These are phyloP conservation scores for Lentinula boryana DNA, from an alignment of 768 basidiomycete species.

Conservation along the genomic window DNA sequence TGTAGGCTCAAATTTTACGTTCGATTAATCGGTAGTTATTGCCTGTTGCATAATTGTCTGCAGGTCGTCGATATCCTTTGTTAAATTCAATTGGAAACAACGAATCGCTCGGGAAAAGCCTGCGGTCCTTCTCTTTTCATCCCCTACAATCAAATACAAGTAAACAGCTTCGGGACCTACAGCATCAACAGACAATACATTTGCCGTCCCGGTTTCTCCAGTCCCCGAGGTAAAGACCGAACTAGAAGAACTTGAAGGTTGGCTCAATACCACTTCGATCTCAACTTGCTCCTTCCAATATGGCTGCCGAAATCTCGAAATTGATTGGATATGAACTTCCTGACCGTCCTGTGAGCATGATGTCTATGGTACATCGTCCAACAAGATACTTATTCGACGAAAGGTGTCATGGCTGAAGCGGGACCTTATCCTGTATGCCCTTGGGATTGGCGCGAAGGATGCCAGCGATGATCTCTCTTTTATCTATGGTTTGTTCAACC, in stretches of 20 bases:
- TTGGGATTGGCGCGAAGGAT: conserved; percentile 76
- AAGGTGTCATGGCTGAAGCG: conserved; percentile 84
- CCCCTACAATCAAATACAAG: too few species aligned
- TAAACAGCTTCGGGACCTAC: too few species aligned
- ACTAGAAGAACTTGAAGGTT: background rate
- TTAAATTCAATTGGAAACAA: too few species aligned
- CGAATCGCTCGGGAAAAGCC: too few species aligned
- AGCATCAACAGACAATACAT: too few species aligned
- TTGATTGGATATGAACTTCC: conserved; percentile 55
- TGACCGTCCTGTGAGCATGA: conserved; percentile 45
- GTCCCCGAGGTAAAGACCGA: conserved; percentile 1
- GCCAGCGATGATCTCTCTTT: conserved; percentile 51
- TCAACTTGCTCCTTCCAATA: conserved; percentile 14
- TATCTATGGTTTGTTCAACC: conserved; percentile 54
- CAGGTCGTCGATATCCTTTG: too few species aligned
- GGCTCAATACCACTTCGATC: background rate
- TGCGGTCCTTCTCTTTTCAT: too few species aligned
- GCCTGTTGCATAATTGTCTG: too few species aligned
- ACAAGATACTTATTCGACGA: background rate
- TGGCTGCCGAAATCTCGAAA: conserved; percentile 57
- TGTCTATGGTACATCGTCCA: background rate
- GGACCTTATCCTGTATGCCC: conserved; percentile 73
- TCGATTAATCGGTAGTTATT: too few species aligned
- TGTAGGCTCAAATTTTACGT: too few species aligned
- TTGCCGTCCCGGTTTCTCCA: background rate